These are phyloP conservation scores for Yarrowia osloensis DNA, from an alignment of 805 yeast genomes.

Conservation along the genomic window DNA sequence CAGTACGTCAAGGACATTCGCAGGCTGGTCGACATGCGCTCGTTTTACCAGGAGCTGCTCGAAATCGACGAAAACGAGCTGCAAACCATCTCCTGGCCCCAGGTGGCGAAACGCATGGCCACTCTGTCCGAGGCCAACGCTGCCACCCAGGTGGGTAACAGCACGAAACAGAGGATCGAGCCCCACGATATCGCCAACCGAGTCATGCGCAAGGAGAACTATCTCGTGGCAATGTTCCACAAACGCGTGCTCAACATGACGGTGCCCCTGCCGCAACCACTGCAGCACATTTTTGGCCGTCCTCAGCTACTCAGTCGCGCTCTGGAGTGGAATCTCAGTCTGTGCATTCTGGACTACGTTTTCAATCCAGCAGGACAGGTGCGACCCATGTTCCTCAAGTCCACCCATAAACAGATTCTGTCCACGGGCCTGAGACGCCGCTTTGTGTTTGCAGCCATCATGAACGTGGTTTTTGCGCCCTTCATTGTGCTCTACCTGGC, in stretches of 20 bases:
- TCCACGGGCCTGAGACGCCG: slow-evolving; percentile 73
- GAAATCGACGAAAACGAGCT: slow-evolving; percentile 76
- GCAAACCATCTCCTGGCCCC: slow-evolving; percentile 92
- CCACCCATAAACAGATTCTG: slow-evolving; percentile 63
- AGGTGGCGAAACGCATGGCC: slow-evolving; percentile 75
- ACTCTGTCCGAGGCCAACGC: slow-evolving; percentile 79
- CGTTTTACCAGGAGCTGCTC: slow-evolving; percentile 72
- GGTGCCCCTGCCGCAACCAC: slow-evolving; percentile 51
- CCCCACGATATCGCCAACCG: slow-evolving; percentile 95
- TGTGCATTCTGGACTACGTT: slow-evolving; percentile 83
- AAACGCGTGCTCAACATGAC: slow-evolving; percentile 70
- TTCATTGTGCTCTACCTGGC: slow-evolving; percentile 81
- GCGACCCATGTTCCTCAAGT: slow-evolving; percentile 68
- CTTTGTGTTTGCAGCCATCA: slow-evolving; percentile 82
- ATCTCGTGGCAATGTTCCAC: slow-evolving; percentile 85
- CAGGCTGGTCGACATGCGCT: slow-evolving; percentile 69
- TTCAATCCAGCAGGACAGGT: slow-evolving; percentile 84
- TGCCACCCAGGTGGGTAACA: slow-evolving; percentile 48
- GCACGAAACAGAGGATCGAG: slow-evolving; percentile 64
- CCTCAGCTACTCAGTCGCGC: slow-evolving; percentile 69
- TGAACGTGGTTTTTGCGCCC: slow-evolving; percentile 82
- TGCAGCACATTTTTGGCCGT: slow-evolving; percentile 38
- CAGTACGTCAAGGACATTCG: slow-evolving; percentile 60
- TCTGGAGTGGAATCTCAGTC: slow-evolving; percentile 88
- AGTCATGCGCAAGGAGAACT: slow-evolving; percentile 93